Evolutionary conservation across 1,284 basidiomycete species (phyloP).

Genomic region (Ganoderma leucocontextum): DNA sequence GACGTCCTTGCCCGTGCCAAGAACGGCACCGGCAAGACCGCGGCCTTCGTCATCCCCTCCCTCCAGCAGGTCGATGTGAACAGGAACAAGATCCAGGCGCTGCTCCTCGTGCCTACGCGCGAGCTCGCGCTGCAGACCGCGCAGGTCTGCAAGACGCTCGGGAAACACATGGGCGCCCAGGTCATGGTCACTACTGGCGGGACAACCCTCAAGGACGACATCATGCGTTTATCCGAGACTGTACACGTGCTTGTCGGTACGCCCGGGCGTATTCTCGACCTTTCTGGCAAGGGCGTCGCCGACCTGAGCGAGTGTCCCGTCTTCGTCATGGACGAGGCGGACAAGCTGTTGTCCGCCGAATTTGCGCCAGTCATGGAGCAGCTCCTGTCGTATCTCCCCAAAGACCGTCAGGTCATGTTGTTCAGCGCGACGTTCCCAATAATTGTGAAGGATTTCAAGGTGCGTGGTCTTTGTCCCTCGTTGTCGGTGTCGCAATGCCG

Average conservation of each 20-base stretch:
- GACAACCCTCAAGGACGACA: conserved; percentile 98
- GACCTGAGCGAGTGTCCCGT: conserved; percentile 95
- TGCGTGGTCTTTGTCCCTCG: conserved; percentile 43
- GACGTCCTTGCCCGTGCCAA: conserved; percentile 94
- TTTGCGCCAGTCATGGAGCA: conserved; percentile 99
- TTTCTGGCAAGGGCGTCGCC: conserved; percentile 93
- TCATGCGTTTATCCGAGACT: conserved; percentile 88
- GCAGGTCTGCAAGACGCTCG: conserved; percentile 97
- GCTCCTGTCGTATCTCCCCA: conserved; percentile 86
- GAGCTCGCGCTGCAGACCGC: conserved; percentile 96
- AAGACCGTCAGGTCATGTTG: conserved; percentile 95
- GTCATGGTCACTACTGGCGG: conserved; percentile 99
- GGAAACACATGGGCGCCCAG: conserved; percentile 94
- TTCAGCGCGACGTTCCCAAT: conserved; percentile 99
- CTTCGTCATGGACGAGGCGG: conserved; percentile 99
- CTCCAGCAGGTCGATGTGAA: conserved; percentile 92
- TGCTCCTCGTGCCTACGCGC: conserved; percentile 93
- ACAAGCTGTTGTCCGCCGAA: conserved; percentile 97
- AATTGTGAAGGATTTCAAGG: conserved; percentile 99
- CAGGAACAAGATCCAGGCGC: conserved; percentile 92
- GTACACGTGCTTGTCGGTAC: conserved; percentile 98
- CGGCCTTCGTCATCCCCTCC: conserved; percentile 97
- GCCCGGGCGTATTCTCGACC: conserved; percentile 94
- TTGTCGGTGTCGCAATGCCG: conserved; percentile 16
- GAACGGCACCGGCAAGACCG: conserved; percentile 95